Conservation (phyloP, 2,329 filamentous ascomycete species). For the Neocucurbitaria cava region DNA sequence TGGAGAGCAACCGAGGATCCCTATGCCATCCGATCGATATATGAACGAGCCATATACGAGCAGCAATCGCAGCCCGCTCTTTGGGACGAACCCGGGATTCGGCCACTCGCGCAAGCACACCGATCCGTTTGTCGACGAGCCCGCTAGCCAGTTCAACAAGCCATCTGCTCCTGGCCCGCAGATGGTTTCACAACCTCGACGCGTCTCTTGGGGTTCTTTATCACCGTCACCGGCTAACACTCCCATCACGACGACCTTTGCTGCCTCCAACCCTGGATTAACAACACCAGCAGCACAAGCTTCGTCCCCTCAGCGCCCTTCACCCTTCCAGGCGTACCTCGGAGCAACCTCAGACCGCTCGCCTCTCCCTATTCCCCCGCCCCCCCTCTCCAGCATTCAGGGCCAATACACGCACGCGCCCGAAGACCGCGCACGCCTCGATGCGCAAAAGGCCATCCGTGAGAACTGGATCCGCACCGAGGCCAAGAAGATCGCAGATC, state of each 20-base stretch:
- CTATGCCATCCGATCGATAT: constrained; percentile 1
- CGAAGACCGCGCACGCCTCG: constrained; percentile 3
- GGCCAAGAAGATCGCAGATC: constrained; percentile 11
- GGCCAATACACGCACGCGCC: background rate
- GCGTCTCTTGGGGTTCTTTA: background rate
- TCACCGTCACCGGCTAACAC: background rate
- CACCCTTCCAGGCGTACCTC: background rate
- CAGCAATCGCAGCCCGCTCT: background rate
- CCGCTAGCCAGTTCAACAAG: background rate
- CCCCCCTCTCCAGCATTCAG: background rate
- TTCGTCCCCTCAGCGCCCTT: background rate
- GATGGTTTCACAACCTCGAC: background rate
- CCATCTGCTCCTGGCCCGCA: background rate
- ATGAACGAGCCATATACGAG: background rate
- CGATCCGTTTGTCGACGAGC: constrained; percentile 10
- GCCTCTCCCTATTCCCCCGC: constrained; percentile 6
- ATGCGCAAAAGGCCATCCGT: constrained; percentile 12
- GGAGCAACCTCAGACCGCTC: background rate
- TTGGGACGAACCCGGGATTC: background rate
- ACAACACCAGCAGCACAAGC: background rate
- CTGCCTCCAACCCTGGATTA: no score
- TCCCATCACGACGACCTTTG: no score
- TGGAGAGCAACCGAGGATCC: background rate
- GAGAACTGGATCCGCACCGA: constrained; percentile 22
- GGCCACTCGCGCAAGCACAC: constrained; percentile 7